Base-by-base conservation (phyloP, 1,284 basidiomycete species). In the Xanthoconium separans region DNA sequence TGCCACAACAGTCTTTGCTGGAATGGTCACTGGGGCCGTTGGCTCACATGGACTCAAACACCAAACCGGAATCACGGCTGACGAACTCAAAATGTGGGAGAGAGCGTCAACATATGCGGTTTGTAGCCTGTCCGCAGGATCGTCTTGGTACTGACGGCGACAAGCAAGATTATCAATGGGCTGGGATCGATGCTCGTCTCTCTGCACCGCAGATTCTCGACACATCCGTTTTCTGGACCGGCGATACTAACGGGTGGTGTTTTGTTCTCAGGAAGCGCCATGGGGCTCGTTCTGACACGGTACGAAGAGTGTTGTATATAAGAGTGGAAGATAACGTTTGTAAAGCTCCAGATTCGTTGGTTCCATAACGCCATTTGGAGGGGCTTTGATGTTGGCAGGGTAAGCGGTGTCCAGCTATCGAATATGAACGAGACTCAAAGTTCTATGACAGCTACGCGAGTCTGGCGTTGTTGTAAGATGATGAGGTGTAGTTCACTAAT, bases 281-380 rank as follows among this genome's bases (percentile, higher is more conserved):
- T 87, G 63, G 74, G 75, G 0, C 73, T 92, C 40, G 80, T 89
- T 18, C 68, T 77, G 54, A 72, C 85, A 45, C 73, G 75, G 83
- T 85, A 61, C 44, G 72, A 40, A 15, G 47, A 36, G 27, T 51
- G 40, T 27, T 27, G 27, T 27, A 27, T 9, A 3, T 24, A 12
- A 15, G 27, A 24, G 12, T 43, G 27, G 11, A 27, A 12, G 52
- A 24, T 68, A 31, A 57, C 27, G n/a, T 34, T 50, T 48, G 46
- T 11, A 15, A 58, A 87, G 85, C 41, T 71, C 83, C 58, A 83
- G 73, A 63, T 77, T 82, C 55, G 65, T 92, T 43, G 91, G 89
- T 0, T 89, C 89, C 3, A 69, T 91, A 44, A 93, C 91, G 13
- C 91, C 91, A 0, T 59, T 93, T 18, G 91, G 90, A 3, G 91